Evolutionary conservation across 1,284 basidiomycete species (phyloP).

Genomic region (Anthracocystis walkeri): DNA sequence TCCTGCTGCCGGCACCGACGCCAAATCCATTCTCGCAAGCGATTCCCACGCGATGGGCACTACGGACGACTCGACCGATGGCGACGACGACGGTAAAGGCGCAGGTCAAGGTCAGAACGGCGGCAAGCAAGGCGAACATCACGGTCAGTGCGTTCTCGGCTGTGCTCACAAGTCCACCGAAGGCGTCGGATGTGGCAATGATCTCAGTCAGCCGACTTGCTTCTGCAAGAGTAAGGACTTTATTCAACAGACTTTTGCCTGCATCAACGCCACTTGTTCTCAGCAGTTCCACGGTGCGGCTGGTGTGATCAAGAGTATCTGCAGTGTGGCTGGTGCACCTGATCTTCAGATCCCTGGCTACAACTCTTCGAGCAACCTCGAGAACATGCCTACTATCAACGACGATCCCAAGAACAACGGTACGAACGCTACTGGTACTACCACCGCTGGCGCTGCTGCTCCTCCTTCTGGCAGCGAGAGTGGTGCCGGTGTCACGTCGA

Average conservation of each 20-base stretch:
- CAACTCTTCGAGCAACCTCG: constrained; percentile 23
- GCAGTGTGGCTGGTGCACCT: constrained; percentile 21
- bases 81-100: constrained; percentile 13
- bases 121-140: constrained; percentile 1
- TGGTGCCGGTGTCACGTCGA: constrained; percentile 12
- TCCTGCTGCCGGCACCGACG: constrained; percentile 28
- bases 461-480: constrained; percentile 5
- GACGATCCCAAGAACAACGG: constrained; percentile 15
- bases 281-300: constrained; percentile 50
- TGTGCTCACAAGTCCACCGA: constrained; percentile 36
- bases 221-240: constrained; percentile 43
- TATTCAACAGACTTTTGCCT: constrained; percentile 37
- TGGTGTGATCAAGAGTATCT: constrained; percentile 48
- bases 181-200: constrained; percentile 35
- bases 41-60: constrained; percentile 21
- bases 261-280: constrained; percentile 48
- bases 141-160: constrained; percentile 36
- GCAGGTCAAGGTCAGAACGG: neutral
- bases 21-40: constrained; percentile 18
- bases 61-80: constrained; percentile 29
- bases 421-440: constrained; percentile 2
- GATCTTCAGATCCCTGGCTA: constrained; percentile 40
- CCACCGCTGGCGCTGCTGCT: neutral
- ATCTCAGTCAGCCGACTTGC: constrained; percentile 43
- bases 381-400: constrained; percentile 42